Percentiles rank a stretch among this genome's conserved stretches.
Evolutionary conservation across 371 early-diverging fungal species (phyloP).

Genomic region (Mortierella sp.): DNA sequence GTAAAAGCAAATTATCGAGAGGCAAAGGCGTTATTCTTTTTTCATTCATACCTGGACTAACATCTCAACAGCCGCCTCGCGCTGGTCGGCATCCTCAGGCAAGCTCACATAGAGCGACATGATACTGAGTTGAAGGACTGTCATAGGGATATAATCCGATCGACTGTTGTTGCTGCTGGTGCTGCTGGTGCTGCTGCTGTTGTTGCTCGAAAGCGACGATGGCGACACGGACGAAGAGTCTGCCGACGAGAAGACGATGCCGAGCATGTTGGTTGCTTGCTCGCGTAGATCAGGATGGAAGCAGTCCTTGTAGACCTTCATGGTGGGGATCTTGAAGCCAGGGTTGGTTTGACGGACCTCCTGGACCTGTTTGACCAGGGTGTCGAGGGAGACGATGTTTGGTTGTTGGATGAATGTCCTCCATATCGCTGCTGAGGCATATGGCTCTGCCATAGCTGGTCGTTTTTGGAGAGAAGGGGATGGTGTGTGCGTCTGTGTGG

Average conservation of each 20-base stretch:
- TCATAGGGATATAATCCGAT: not conserved
- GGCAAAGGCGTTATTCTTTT: no score
- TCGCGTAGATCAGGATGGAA: not conserved
- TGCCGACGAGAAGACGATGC: slow-evolving; percentile 3
- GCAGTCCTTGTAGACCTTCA: slow-evolving; percentile 10
- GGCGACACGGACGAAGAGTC: not conserved
- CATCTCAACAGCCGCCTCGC: slow-evolving; percentile 13
- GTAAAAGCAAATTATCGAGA: no score
- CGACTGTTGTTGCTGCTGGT: not conserved
- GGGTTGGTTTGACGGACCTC: not conserved
- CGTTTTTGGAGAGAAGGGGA: no score
- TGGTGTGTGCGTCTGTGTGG: not conserved
- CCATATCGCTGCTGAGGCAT: slow-evolving; percentile 9
- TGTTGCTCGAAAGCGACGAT: not conserved
- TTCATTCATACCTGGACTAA: slow-evolving; percentile 9
- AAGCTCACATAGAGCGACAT: not conserved
- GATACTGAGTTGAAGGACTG: slow-evolving; percentile 13
- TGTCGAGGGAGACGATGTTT: slow-evolving; percentile 3
- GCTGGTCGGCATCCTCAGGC: not conserved
- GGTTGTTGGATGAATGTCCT: slow-evolving; percentile 20
- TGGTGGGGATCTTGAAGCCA: not conserved
- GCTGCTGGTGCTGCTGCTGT: not conserved
- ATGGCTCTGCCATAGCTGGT: not conserved
- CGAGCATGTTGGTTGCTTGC: slow-evolving; percentile 1
- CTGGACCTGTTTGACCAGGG: slow-evolving; percentile 7